phyloP scores from a whole-genome alignment of 192 early-diverging fungal species.

The Globomyces pollinis-pini region DNA sequence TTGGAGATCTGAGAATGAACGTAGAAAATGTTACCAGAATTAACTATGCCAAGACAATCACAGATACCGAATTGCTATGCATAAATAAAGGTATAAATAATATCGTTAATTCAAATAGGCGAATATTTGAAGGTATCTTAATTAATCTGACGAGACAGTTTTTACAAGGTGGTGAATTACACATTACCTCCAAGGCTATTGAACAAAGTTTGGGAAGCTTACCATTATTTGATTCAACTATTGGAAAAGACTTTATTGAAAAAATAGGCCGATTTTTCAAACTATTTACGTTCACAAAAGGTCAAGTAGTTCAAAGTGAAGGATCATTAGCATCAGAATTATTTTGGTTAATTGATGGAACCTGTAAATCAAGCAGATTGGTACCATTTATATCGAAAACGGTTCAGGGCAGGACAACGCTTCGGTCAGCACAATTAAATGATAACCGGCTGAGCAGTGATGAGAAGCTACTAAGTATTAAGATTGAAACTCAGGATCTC shows the following conservation, averaged over 20 bases:
- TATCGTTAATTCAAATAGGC: neutral
- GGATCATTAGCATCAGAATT: neutral
- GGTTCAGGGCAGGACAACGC: neutral
- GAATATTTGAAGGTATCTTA: neutral
- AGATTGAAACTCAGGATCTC: neutral
- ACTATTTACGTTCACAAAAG: neutral
- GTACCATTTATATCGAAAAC: neutral
- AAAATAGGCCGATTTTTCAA: neutral
- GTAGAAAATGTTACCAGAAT: neutral
- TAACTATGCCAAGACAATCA: neutral
- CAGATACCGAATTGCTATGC: neutral
- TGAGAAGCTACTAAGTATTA: too few relatives aligned
- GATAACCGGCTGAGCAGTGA: neutral
- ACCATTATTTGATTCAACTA: neutral
- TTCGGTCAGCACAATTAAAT: neutral
- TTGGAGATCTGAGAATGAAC: neutral
- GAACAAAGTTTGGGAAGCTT: neutral
- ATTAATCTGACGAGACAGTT: neutral
- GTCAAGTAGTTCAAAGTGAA: neutral
- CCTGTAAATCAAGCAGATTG: neutral
- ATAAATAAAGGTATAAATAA: neutral
- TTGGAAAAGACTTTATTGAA: neutral
- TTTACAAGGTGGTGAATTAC: neutral
- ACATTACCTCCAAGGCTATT: too few relatives aligned
- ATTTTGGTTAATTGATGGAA: conserved; percentile 1